Base-by-base conservation (phyloP, 805 yeast species). In the Schizosaccharomyces osmophilus region DNA sequence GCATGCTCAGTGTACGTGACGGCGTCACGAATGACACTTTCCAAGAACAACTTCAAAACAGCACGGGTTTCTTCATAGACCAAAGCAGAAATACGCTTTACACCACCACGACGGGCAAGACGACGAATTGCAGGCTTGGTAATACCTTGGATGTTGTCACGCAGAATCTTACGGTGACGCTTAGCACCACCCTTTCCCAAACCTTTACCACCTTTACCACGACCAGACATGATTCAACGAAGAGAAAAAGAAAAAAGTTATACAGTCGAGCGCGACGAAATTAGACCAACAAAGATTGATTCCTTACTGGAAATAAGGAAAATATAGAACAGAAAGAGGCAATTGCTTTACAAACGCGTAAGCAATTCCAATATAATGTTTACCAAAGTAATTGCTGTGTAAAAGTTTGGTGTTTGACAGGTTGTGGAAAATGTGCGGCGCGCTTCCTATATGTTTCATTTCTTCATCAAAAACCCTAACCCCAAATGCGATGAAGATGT, bases 21-120 rank as follows among this genome's bases (percentile, higher is more conserved):
- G 71, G 98, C 97, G 71, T 93, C 97, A 82, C 97, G 87, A 79
- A 90, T 90, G 69, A 90, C 96, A 73, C 85, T 84, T 79, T 87
- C 96, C 74, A 90, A 82, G 85, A 90, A 90, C 63, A 95, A 80
- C 80, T 89, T 89, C 69, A 90, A 81, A 68, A 93, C 97, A 69
- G 85, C 89, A 82, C 98, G 88, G 73, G 93, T 95, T 80, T 90
- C 97, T 79, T 90, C 98, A 81, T 90, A 90, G 76, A 90, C 90
- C 74, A 89, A 80, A 76, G 95, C 97, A 66, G 97, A 90, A 73
- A 90, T 90, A 86, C 98, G 95, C 85, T 90, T 90, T 74, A 90
- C 98, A 89, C 98, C 98, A 80, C 98, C 98, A 87, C 98, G 88
- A 85, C 98, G 90, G 62, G 98, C 98, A 72, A 90, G 85, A 87